Base-by-base conservation (phyloP, 495 filamentous ascomycete species). In the Corynascus novoguineensis region DNA sequence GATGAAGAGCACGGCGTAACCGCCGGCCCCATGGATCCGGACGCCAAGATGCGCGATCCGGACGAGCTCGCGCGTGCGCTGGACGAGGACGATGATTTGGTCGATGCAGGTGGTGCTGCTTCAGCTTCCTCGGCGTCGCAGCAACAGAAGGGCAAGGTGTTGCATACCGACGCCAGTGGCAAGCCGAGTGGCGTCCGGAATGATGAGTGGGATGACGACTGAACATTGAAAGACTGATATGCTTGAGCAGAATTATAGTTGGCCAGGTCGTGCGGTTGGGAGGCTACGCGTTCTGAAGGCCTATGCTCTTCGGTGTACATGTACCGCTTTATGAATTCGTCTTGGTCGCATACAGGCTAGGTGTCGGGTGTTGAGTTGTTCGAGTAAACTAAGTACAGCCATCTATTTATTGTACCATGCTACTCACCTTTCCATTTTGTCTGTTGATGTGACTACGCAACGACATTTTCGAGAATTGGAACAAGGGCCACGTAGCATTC, bases 21-120 rank as follows among this genome's bases (percentile, higher is more conserved):
- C 28, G 69, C 70, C 29, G 69, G 69, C 3, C 59, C 14, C 12
- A 70, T 76, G 37, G 74, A 78, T 56, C 77, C 77, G 4, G 78
- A 81, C 66, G 80, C 80, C 4, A 78, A 72, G 68, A 79, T 83
- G 78, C 70, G 69, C 48, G 80, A 83, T 61, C 80, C 80, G 15
- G 80, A 83, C 60, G 80, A 83, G 63, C 62, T 83, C 49, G 79
- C 78, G 6, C 64, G 68, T 25, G 75, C 70, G 14, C 65, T 81
- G 47, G 73, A 81, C n/a, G 77, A 81, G 34, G 73, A 75, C 5
- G 75, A 76, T 0, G 73, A 73, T 19, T 73, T 55, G n/a, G n/a
- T n/a, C n/a, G 60, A 61, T 25, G 51, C 53, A 4, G 45, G 41
- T 17, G 46, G 40, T 12, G 46, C 50, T 35, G 50, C 52, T 12